These are phyloP conservation scores for Fusarium ambrosium DNA, from an alignment of 2,329 filamentous ascomycete species.

Conservation along the genomic window DNA sequence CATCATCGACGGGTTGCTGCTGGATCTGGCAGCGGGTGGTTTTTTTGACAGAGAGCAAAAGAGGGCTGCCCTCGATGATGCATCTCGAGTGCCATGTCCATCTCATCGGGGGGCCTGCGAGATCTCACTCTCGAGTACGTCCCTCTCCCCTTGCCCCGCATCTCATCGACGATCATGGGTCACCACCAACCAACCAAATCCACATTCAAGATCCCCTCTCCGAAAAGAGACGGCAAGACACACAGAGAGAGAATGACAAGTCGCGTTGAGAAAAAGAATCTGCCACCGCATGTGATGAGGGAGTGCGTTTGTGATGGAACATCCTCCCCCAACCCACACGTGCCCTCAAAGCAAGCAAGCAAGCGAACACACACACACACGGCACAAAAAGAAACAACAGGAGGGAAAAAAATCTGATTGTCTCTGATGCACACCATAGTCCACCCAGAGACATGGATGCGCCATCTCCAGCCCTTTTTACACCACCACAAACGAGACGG, in stretches of 20 bases:
- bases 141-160: conserved; percentile 24
- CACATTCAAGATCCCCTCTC: conserved; percentile 28
- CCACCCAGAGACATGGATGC: conserved; percentile 12
- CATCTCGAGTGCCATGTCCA: conserved; percentile 28
- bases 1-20: conserved; percentile 23
- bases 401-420: conserved; percentile 11
- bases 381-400: conserved; percentile 11
- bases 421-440: conserved; percentile 29
- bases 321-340: conserved; percentile 21
- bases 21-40: conserved; percentile 13
- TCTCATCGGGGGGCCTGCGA: conserved; percentile 24
- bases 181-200: conserved; percentile 10
- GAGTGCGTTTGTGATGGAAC: conserved; percentile 15
- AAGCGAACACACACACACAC: conserved; percentile 9
- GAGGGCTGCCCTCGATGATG: conserved; percentile 9
- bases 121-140: conserved; percentile 35
- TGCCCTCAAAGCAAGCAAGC: conserved; percentile 23
- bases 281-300: conserved; percentile 11
- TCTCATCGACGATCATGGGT: conserved; percentile 36
- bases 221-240: conserved; percentile 17
- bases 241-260: conserved; percentile 25
- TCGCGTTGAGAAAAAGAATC: conserved; percentile 18
- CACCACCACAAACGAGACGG: conserved; percentile 12
- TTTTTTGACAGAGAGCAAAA: neutral
- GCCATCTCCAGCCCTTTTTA: conserved; percentile 3